Base-by-base conservation (phyloP, 148 eudicot genomes). In the Silene conica region DNA sequence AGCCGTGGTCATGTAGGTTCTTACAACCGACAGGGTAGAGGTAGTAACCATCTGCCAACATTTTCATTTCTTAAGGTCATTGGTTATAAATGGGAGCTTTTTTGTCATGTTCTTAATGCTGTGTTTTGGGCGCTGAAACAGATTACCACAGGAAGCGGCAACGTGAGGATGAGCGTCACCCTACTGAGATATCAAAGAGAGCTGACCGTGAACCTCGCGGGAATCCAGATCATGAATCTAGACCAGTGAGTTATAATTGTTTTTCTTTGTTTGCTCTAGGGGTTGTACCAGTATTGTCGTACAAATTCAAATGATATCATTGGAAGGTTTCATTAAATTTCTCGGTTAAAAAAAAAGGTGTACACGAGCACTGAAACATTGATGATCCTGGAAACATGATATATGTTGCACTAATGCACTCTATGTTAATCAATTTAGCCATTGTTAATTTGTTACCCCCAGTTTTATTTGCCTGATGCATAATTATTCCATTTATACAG, bases 151-250 rank as follows among this genome's bases (percentile, higher is more conserved):
- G 93, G 59, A 94, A 94, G 87, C 82, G 98, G 65, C 69, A 88
- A 54, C 85, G 98, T 68, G 98, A 93, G 65, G 98, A 94, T 70
- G 98, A 94, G 63, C 89, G 89, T 38, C 88, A 75, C 54, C 87
- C 80, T 58, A 76, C 93, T 59, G 96, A 91, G 67, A 71, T 83
- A 43, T 75, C 92, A 16, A 90, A 90, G 83, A 91, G 96, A 85
- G 77, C 61, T 76, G 93, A 87, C 61, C 83, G 79, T 67, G 98
- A 91, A 74, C 78, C 90, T 25, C 80, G 88, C 62, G 89, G 91
- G 80, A 84, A 85, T 57, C 74, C 90, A 26, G 93, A 91, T 76
- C 83, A 78, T 60, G 98, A 94, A 78, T 83, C 96, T 60, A 89
- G 98, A 89, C 97, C 95, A 81, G 98, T 94, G 85, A 81, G 83